These are phyloP conservation scores for Fusarium ambrosium DNA, from an alignment of 2,329 filamentous ascomycete genomes.

Conservation along the genomic window DNA sequence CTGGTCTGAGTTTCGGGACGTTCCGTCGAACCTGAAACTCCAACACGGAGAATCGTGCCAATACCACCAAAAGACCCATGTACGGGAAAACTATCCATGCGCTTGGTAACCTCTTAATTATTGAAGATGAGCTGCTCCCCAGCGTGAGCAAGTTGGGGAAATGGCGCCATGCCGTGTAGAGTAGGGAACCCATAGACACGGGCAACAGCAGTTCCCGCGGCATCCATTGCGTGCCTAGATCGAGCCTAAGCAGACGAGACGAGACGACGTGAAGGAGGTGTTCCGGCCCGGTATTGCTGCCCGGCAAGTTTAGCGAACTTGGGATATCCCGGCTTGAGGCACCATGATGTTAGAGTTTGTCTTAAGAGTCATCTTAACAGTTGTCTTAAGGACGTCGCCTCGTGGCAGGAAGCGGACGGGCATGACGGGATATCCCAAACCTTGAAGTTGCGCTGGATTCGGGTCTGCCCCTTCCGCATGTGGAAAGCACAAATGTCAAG, in stretches of 20 bases:
- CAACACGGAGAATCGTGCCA: constrained; percentile 22
- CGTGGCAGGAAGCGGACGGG: not conserved
- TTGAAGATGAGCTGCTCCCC: constrained; percentile 6
- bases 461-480: not conserved
- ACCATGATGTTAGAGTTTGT: not conserved
- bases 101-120: constrained; percentile 6
- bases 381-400: not conserved
- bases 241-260: not conserved
- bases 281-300: not conserved
- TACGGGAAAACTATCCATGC: constrained; percentile 25
- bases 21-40: constrained; percentile 44
- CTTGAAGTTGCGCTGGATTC: not conserved
- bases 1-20: constrained; percentile 26
- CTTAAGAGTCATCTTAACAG: not conserved
- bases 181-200: not conserved
- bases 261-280: constrained; percentile 18
- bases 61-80: constrained; percentile 26
- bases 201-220: not conserved
- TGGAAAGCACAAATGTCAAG: not conserved
- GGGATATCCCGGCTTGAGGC: not conserved
- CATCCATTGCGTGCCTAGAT: not conserved
- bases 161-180: constrained; percentile 10
- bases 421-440: not conserved
- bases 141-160: constrained; percentile 7
- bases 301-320: not conserved